phyloP scores from a whole-genome alignment of 495 filamentous ascomycete genomes.

The Aspergillus egyptiacus region DNA sequence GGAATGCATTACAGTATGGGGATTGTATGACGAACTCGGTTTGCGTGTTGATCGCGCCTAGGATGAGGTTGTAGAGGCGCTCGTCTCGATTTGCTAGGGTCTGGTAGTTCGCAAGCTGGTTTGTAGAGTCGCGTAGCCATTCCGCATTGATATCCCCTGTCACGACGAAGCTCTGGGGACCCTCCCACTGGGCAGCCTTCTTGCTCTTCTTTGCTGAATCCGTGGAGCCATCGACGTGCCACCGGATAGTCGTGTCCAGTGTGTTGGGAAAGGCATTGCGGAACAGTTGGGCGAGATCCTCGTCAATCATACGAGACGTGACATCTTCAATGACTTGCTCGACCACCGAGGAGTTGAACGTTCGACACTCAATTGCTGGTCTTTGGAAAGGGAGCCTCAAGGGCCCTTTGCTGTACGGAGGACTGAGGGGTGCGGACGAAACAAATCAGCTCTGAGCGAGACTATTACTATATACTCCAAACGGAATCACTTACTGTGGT shows the following conservation, averaged over 20 bases:
- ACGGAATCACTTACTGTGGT: slow-evolving; percentile 35
- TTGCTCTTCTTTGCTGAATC: slow-evolving; percentile 31
- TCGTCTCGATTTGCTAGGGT: slow-evolving; percentile 72
- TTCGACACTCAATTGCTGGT: slow-evolving; percentile 72
- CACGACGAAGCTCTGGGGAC: slow-evolving; percentile 88
- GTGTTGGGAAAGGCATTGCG: slow-evolving; percentile 98
- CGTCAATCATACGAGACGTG: slow-evolving; percentile 70
- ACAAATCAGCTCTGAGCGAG: neutral
- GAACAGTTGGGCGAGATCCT: slow-evolving; percentile 87
- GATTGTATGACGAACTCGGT: slow-evolving; percentile 88
- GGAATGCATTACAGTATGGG: slow-evolving; percentile 98
- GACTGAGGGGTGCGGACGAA: slow-evolving; percentile 34
- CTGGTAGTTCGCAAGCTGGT: slow-evolving; percentile 90
- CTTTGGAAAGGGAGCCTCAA: slow-evolving; percentile 85
- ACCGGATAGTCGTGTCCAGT: slow-evolving; percentile 82
- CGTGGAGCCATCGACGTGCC: slow-evolving; percentile 54
- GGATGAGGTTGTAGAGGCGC: slow-evolving; percentile 67
- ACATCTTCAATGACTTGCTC: slow-evolving; percentile 84
- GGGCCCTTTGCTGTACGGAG: slow-evolving; percentile 72
- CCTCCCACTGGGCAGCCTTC: slow-evolving; percentile 62
- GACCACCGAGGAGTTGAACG: slow-evolving; percentile 77
- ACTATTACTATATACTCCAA: too few relatives aligned
- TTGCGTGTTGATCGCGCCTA: slow-evolving; percentile 96
- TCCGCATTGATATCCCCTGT: slow-evolving; percentile 99
- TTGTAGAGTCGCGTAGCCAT: slow-evolving; percentile 96